A percentile compares a stretch with the other conserved stretches of the same genome.
Evolutionary conservation across 257 asterid species (phyloP).

Genomic region (Plectranthus barbatus): DNA sequence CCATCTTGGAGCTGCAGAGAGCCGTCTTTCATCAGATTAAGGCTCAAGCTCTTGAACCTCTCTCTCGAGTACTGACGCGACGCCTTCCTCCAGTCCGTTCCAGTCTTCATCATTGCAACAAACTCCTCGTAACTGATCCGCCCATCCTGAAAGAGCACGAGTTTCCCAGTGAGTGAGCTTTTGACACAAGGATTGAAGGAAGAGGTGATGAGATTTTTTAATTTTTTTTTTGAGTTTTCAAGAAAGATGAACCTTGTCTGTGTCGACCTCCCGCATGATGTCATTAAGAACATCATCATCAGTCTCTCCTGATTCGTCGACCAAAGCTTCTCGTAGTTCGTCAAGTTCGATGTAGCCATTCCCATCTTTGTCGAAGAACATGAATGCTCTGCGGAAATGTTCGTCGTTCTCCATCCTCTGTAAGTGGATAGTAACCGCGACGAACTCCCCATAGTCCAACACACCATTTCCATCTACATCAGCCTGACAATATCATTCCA

Average conservation of each 20-base stretch:
- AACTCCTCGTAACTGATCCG: slow-evolving; percentile 63
- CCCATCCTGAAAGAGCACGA: slow-evolving; percentile 46
- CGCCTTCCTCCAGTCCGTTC: slow-evolving; percentile 88
- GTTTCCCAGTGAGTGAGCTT: not conserved
- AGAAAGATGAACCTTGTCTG: slow-evolving; percentile 60
- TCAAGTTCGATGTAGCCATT: slow-evolving; percentile 80
- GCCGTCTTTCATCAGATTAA: slow-evolving; percentile 82
- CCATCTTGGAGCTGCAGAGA: slow-evolving; percentile 73
- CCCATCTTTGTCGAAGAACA: slow-evolving; percentile 82
- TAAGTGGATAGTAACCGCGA: slow-evolving; percentile 92
- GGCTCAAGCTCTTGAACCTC: slow-evolving; percentile 72
- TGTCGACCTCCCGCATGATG: slow-evolving; percentile 90
- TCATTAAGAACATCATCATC: slow-evolving; percentile 52
- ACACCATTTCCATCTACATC: slow-evolving; percentile 94
- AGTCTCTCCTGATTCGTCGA: slow-evolving; percentile 74
- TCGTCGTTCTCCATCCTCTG: slow-evolving; percentile 92
- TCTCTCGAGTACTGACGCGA: slow-evolving; percentile 82
- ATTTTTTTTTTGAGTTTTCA: too few species aligned
- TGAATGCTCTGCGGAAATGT: slow-evolving; percentile 84
- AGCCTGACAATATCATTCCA: slow-evolving; percentile 41
- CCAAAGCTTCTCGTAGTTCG: slow-evolving; percentile 73
- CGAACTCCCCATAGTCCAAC: slow-evolving; percentile 96
- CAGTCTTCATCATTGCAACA: slow-evolving; percentile 79
- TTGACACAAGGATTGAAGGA: not conserved
- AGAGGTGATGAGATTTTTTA: not conserved